Percentiles rank a stretch among this genome's conserved stretches.
phyloP scores from a whole-genome alignment of 306 rosid genomes.

The Vigna radiata region DNA sequence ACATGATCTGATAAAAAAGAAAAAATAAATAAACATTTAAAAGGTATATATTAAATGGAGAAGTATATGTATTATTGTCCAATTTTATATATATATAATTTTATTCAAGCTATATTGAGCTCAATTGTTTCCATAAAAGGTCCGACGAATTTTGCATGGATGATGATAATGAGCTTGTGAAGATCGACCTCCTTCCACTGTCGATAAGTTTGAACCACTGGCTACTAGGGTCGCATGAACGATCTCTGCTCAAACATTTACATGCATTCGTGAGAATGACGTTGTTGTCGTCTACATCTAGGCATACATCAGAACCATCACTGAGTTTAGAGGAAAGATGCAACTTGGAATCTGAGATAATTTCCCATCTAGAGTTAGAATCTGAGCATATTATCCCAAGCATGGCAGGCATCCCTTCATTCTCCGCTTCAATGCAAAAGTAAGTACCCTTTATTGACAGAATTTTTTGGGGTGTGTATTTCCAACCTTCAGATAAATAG shows the following conservation, averaged over 20 bases:
- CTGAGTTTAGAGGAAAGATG: slow-evolving; percentile 63
- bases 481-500: slow-evolving; percentile 65
- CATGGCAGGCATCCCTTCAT: slow-evolving; percentile 55
- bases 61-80: too few species aligned
- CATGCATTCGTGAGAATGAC: slow-evolving; percentile 68
- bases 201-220: slow-evolving; percentile 90
- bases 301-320: slow-evolving; percentile 62
- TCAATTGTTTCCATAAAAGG: slow-evolving; percentile 29
- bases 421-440: slow-evolving; percentile 66
- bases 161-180: background rate
- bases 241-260: slow-evolving; percentile 69
- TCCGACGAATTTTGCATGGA: slow-evolving; percentile 42
- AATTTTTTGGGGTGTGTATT: slow-evolving; percentile 48
- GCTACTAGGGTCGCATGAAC: slow-evolving; percentile 70
- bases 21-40: too few species aligned
- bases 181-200: slow-evolving; percentile 51
- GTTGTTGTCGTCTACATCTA: slow-evolving; percentile 70
- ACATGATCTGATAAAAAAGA: too few species aligned
- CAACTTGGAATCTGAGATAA: slow-evolving; percentile 74
- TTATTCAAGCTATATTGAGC: background rate
- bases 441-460: slow-evolving; percentile 70
- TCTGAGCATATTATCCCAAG: slow-evolving; percentile 58
- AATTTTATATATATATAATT: too few species aligned
- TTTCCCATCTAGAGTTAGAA: slow-evolving; percentile 69
- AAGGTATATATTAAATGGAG: too few species aligned